A percentile compares a stretch with the other conserved stretches of the same genome.
phyloP scores from a whole-genome alignment of 768 basidiomycete genomes.

The Pulveroboletus sp. region DNA sequence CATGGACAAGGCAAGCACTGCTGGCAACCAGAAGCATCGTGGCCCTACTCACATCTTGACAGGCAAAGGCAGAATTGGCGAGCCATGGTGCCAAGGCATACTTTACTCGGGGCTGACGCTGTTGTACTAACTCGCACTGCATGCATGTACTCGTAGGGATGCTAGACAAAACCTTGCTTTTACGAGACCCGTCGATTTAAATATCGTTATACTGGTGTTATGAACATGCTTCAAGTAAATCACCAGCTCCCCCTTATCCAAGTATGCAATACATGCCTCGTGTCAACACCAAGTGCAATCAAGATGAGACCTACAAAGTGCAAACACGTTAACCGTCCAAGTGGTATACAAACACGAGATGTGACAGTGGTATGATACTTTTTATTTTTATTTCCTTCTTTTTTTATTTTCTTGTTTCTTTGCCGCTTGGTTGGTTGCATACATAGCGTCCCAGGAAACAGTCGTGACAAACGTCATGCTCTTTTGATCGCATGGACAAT shows the following conservation, averaged over 20 bases:
- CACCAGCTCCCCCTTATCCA: background rate
- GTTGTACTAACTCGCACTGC: constrained; percentile 7
- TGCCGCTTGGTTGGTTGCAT: background rate
- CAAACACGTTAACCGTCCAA: constrained; percentile 82
- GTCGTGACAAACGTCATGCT: constrained; percentile 3
- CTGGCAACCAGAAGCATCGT: background rate
- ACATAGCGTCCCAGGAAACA: constrained; percentile 19
- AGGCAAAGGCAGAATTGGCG: constrained; percentile 84
- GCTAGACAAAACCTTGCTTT: background rate
- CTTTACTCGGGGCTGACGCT: constrained; percentile 69
- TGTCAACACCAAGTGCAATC: constrained; percentile 2
- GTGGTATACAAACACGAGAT: constrained; percentile 20
- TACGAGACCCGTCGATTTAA: constrained; percentile 5
- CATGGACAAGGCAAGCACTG: constrained; percentile 65
- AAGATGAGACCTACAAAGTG: constrained; percentile 48
- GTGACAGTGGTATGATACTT: constrained; percentile 25
- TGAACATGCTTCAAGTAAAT: background rate
- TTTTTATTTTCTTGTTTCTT: background rate
- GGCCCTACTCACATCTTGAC: constrained; percentile 9
- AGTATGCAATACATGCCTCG: constrained; percentile 7
- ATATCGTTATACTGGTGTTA: constrained; percentile 12
- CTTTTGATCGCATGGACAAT: constrained; percentile 51
- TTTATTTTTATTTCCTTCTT: constrained; percentile 10
- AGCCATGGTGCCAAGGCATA: constrained; percentile 84
- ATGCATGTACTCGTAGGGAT: constrained; percentile 17